Evolutionary conservation across 257 asterid species (phyloP).

Genomic region (Solanum habrochaites): DNA sequence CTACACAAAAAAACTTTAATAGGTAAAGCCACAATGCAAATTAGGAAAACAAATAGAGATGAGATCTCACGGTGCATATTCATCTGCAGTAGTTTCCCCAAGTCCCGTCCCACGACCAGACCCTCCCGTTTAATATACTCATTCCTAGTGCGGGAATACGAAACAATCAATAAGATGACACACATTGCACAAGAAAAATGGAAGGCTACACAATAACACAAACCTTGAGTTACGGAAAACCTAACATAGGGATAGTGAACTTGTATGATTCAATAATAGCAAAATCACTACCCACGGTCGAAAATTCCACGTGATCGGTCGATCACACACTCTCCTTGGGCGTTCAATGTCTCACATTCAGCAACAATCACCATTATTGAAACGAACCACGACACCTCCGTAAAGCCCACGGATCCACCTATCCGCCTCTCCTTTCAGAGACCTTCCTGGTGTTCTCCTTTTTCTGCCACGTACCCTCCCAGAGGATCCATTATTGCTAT

Average conservation of each 20-base stretch:
- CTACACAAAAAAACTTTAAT: not conserved
- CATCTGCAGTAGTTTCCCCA: slow-evolving; percentile 60
- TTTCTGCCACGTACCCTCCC: slow-evolving; percentile 16
- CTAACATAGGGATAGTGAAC: not conserved
- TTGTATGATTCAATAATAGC: too few species aligned
- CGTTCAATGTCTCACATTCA: slow-evolving; percentile 14
- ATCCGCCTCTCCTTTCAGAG: slow-evolving; percentile 17
- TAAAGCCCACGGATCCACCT: slow-evolving; percentile 24
- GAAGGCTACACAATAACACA: not conserved
- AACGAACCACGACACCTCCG: slow-evolving; percentile 26
- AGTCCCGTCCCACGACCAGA: slow-evolving; percentile 64
- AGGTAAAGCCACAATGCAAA: not conserved
- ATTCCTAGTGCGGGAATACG: slow-evolving; percentile 17
- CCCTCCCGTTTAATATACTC: slow-evolving; percentile 56
- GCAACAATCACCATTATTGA: slow-evolving; percentile 13
- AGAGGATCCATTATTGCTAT: slow-evolving; percentile 20
- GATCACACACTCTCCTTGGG: slow-evolving; percentile 19
- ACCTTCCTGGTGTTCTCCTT: slow-evolving; percentile 14
- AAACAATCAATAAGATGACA: not conserved
- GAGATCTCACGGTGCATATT: slow-evolving; percentile 32
- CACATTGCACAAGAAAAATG: not conserved
- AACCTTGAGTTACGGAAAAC: not conserved
- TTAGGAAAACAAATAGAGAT: not conserved
- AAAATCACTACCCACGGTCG: slow-evolving; percentile 28
- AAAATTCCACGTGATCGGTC: slow-evolving; percentile 32